phyloP scores from a whole-genome alignment of 352 stramenopile genomes.

The Phytopythium sindhum region DNA sequence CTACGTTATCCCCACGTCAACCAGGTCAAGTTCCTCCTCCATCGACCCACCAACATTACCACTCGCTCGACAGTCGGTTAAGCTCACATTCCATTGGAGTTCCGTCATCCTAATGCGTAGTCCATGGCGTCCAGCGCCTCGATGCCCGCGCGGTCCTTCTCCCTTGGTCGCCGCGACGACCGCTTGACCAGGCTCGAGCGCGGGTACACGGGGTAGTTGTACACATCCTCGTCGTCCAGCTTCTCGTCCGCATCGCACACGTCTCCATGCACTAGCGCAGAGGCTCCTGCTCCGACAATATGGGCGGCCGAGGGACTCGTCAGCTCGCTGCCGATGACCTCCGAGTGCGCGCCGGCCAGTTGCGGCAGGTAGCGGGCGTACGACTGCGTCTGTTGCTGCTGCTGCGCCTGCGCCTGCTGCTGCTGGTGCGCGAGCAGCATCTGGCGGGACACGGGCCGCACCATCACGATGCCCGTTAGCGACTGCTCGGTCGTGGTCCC shows the following conservation, averaged over 20 bases:
- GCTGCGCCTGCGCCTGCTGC: neutral
- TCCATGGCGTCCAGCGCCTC: neutral
- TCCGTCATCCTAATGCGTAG: neutral
- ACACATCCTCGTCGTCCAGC: conserved; percentile 28
- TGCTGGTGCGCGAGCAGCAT: conserved; percentile 30
- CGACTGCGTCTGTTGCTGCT: neutral
- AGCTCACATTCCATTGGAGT: neutral
- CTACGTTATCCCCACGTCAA: neutral
- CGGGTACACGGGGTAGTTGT: conserved; percentile 61
- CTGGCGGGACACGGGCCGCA: conserved; percentile 45
- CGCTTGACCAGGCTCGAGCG: conserved; percentile 34
- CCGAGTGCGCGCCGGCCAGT: conserved; percentile 19
- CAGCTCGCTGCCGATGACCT: conserved; percentile 14
- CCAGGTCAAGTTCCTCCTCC: neutral
- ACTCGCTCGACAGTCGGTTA: neutral
- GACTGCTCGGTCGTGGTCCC: neutral
- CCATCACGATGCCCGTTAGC: conserved; percentile 25
- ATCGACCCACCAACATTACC: neutral
- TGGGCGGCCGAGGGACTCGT: conserved; percentile 7
- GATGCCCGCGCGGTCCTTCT: neutral
- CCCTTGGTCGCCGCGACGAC: conserved; percentile 13
- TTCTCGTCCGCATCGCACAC: conserved; percentile 14
- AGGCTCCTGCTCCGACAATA: neutral
- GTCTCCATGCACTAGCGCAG: neutral
- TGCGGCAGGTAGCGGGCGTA: conserved; percentile 46